Evolutionary conservation across 2,329 filamentous ascomycete species (phyloP).

Genomic region (Parascedosporium putredinis): DNA sequence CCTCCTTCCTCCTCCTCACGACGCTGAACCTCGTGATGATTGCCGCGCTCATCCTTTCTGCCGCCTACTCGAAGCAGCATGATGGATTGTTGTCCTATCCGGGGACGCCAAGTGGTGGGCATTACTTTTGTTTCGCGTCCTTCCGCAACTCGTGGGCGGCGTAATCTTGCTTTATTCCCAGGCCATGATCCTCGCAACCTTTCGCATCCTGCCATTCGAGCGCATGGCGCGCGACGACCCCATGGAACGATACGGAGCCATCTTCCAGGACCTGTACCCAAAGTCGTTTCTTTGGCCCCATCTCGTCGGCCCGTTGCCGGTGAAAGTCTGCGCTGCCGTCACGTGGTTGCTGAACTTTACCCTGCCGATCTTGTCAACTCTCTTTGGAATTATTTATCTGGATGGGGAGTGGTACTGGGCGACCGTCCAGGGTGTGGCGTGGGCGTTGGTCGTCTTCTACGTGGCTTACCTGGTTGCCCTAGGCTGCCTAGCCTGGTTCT

Average conservation of each 20-base stretch:
- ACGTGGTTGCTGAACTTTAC: slow-evolving; percentile 74
- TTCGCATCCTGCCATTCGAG: slow-evolving; percentile 67
- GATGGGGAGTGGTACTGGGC: slow-evolving; percentile 66
- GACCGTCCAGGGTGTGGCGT: slow-evolving; percentile 65
- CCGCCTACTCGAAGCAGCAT: slow-evolving; percentile 53
- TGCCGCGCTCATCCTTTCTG: slow-evolving; percentile 60
- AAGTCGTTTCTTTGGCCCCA: slow-evolving; percentile 55
- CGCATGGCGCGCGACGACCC: slow-evolving; percentile 59
- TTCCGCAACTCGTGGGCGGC: slow-evolving; percentile 68
- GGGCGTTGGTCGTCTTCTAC: slow-evolving; percentile 69
- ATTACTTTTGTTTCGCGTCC: slow-evolving; percentile 81
- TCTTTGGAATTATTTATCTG: slow-evolving; percentile 56
- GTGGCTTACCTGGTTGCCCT: slow-evolving; percentile 50
- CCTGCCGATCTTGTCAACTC: slow-evolving; percentile 68
- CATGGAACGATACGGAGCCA: slow-evolving; percentile 48
- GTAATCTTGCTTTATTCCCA: slow-evolving; percentile 68
- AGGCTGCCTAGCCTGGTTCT: slow-evolving; percentile 46
- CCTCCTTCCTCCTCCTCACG: slow-evolving; percentile 51
- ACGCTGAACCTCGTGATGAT: slow-evolving; percentile 59
- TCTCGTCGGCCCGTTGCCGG: slow-evolving; percentile 50
- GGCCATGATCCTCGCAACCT: slow-evolving; percentile 61
- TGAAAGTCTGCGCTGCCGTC: slow-evolving; percentile 55
- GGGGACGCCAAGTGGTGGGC: slow-evolving; percentile 53
- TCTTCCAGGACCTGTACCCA: slow-evolving; percentile 61
- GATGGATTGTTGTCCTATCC: slow-evolving; percentile 59